These are phyloP conservation scores for Nadsonia starkeyi-henricii DNA, from an alignment of 1,139 yeast genomes.

Conservation along the genomic window DNA sequence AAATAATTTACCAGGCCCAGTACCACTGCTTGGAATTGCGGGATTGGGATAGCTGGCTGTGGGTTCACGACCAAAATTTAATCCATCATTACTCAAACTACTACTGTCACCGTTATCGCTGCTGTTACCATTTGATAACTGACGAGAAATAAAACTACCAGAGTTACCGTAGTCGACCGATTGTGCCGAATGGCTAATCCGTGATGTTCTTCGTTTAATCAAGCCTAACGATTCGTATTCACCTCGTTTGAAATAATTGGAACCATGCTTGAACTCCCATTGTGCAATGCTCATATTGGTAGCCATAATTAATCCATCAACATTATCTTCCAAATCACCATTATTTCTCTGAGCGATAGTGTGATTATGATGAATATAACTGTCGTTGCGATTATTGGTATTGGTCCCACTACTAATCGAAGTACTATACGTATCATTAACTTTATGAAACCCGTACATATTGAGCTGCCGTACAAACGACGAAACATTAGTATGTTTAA, in stretches of 20 bases:
- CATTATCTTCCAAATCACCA: no score
- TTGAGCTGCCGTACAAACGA: conserved; percentile 90
- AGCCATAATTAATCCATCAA: conserved; percentile 15
- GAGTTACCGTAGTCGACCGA: no score
- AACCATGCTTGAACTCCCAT: conserved; percentile 86
- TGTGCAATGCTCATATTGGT: conserved; percentile 20
- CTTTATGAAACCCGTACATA: conserved; percentile 98
- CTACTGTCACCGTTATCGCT: no score
- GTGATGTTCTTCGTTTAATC: conserved; percentile 49
- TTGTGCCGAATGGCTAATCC: conserved; percentile 7
- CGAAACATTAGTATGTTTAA: conserved; percentile 89
- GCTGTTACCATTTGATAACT: no score
- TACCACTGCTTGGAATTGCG: no score
- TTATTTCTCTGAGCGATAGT: no score
- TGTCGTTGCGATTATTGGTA: conserved; percentile 6
- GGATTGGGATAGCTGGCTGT: no score
- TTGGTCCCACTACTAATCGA: conserved; percentile 2
- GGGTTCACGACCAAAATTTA: no score
- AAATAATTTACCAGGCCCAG: no score
- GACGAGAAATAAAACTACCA: no score
- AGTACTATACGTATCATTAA: conserved; percentile 24
- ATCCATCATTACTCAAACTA: no score
- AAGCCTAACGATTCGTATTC: conserved; percentile 50
- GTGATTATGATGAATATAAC: no score
- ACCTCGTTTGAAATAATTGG: conserved; percentile 63